Base-by-base conservation (phyloP, 208 protist genomes). In the Vickermania spadyakhi region DNA sequence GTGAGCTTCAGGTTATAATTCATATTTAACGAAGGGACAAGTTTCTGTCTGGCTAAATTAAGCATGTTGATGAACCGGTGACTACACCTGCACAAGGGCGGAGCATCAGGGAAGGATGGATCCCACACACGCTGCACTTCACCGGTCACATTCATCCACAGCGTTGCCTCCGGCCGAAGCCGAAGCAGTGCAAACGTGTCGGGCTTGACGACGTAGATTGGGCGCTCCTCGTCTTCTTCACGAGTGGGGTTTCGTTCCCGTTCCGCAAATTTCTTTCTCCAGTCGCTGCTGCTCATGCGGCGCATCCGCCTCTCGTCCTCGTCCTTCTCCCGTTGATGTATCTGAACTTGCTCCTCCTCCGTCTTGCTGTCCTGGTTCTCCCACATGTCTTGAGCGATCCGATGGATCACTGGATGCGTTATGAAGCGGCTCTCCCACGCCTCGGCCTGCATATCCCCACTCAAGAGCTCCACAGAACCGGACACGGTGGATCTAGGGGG, bases 271-370 rank as follows among this genome's bases (percentile, higher is more conserved):
- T 93, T 93, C 27, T 78, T 62, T 0, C 86, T 79, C 83, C 86
- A 93, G 70, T 93, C 83, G 45, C 81, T 91, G 76, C 79, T 91
- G 66, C 81, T 91, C 83, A 93, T 91, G 55, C 86, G 86, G 14
- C 79, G 80, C 86, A 93, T 93, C 41, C 86, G 86, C 70, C 84
- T 86, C 49, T 86, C 83, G 57, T 93, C 86, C 60, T 93, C 86
- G 57, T 90, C 86, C 28, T 70, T 54, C 60, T 89, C 78, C 0
- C 86, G 77, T 56, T 75, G 64, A n/a, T 70, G 72, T 52, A 91
- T 86, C 56, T 62, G 60, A 28, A 86, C 83, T n/a, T 56, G 45
- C 62, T 93, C 86, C 62, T 81, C 84, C 23, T 68, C 60, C 22
- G 83, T 85, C 63, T 89, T 86, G 61, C 77, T 88, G 53, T 77